These are phyloP conservation scores for Lactifluus hygrophoroides DNA, from an alignment of 768 basidiomycete genomes.

Conservation along the genomic window DNA sequence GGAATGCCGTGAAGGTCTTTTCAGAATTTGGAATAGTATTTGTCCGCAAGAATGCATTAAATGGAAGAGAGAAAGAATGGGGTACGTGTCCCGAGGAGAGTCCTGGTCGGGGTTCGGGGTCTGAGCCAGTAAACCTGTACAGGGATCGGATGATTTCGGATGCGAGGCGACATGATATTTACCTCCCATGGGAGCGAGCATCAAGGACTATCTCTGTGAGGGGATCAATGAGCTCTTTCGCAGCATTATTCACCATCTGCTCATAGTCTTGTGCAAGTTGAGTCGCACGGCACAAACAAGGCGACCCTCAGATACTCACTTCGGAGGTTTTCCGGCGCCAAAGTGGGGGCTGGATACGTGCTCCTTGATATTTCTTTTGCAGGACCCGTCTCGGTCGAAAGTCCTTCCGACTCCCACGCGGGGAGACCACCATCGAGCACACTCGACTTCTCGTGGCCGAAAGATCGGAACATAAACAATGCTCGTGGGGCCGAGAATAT, in stretches of 20 bases:
- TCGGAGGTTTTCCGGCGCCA: slow-evolving; percentile 33
- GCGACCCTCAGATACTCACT: slow-evolving; percentile 1
- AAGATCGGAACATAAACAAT: slow-evolving; percentile 88
- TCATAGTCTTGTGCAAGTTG: slow-evolving; percentile 52
- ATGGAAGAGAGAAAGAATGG: slow-evolving; percentile 76
- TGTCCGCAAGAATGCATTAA: slow-evolving; percentile 58
- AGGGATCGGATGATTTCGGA: slow-evolving; percentile 6
- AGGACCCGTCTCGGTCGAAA: slow-evolving; percentile 38
- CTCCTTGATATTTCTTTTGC: slow-evolving; percentile 23
- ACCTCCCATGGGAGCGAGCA: slow-evolving; percentile 80
- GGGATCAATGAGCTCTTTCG: slow-evolving; percentile 36
- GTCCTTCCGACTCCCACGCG: slow-evolving; percentile 63
- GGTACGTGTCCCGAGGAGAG: slow-evolving; percentile 92
- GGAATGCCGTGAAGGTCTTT: slow-evolving; percentile 35
- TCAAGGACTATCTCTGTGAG: slow-evolving; percentile 71
- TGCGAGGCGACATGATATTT: slow-evolving; percentile 20
- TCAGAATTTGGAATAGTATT: slow-evolving; percentile 30
- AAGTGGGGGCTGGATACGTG: slow-evolving; percentile 44
- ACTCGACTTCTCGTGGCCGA: slow-evolving; percentile 80
- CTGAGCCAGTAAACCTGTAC: slow-evolving; percentile 64
- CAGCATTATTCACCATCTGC: slow-evolving; percentile 67
- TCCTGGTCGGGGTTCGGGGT: slow-evolving; percentile 84
- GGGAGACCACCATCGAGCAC: slow-evolving; percentile 92
- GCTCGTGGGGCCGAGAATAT: slow-evolving; percentile 90
- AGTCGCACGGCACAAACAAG: neutral